Evolutionary conservation across 1,284 basidiomycete genomes (phyloP).

Genomic region (Phellopilus nigrolimitatus): DNA sequence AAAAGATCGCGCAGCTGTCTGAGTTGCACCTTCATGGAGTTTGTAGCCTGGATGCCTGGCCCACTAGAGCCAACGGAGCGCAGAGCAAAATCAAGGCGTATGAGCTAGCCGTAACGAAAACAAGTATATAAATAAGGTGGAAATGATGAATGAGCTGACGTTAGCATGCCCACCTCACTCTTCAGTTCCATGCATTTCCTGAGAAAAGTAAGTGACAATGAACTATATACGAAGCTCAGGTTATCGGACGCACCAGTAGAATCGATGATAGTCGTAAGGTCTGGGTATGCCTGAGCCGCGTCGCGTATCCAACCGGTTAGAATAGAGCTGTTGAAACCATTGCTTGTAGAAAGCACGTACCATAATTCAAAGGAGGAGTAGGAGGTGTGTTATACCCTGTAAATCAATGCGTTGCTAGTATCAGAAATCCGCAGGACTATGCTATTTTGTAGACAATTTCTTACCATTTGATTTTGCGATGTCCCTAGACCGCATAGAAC

Average conservation of each 20-base stretch:
- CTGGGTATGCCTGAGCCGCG: neutral
- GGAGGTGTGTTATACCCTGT: no score
- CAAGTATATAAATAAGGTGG: neutral
- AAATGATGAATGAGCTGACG: neutral
- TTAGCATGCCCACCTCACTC: neutral
- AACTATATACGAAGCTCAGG: neutral
- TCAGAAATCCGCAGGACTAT: no score
- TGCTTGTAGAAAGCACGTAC: no score
- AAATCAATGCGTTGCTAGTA: no score
- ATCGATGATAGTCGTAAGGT: neutral
- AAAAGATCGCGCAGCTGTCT: neutral
- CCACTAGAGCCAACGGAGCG: conserved; percentile 10
- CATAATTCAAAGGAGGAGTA: no score
- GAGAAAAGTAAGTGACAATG: neutral
- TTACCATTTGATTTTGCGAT: no score
- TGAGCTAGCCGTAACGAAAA: neutral
- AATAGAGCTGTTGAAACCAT: no score
- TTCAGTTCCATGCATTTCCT: conserved; percentile 7
- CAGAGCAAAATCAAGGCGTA: conserved; percentile 9
- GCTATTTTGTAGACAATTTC: no score
- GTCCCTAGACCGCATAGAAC: no score
- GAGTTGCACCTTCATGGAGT: neutral
- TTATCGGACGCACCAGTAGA: neutral
- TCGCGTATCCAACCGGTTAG: no score
- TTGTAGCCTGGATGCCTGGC: conserved; percentile 2